These are phyloP conservation scores for Chionographis japonica DNA, from an alignment of 106 monocot genomes.

Conservation along the genomic window DNA sequence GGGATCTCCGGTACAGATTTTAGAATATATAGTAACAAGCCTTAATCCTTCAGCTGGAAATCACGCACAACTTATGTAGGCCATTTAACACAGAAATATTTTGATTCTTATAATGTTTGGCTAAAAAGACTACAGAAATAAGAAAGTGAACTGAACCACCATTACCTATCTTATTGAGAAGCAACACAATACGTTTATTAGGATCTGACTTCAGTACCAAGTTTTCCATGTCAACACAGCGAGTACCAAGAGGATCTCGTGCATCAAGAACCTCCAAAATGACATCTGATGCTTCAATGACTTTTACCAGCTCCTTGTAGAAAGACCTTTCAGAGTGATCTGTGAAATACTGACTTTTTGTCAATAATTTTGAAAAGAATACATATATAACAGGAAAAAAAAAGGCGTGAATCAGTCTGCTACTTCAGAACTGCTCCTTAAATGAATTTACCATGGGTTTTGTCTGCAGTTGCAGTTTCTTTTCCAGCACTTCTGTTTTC, in stretches of 20 bases:
- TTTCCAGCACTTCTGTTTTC: constrained; percentile 22
- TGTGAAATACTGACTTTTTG: constrained; percentile 18
- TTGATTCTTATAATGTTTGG: too few relatives aligned
- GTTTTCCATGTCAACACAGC: constrained; percentile 92
- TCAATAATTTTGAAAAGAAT: neutral
- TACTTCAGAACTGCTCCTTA: neutral
- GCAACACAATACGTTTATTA: constrained; percentile 77
- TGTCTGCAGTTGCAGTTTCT: constrained; percentile 24
- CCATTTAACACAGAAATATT: too few relatives aligned
- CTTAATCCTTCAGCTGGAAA: too few relatives aligned
- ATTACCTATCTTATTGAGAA: constrained; percentile 98
- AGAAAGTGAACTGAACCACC: neutral
- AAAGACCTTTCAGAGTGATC: constrained; percentile 95
- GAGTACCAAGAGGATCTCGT: constrained; percentile 91
- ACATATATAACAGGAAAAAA: neutral
- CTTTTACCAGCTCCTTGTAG: constrained; percentile 92
- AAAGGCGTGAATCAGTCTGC: constrained; percentile 1
- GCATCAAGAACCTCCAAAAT: constrained; percentile 98
- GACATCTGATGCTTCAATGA: constrained; percentile 97
- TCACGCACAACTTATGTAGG: too few relatives aligned
- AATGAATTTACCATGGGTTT: constrained; percentile 44
- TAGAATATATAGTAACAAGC: too few relatives aligned
- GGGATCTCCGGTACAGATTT: too few relatives aligned
- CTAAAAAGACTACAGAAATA: neutral
- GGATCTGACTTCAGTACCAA: constrained; percentile 80